Percentiles rank a stretch among this genome's conserved stretches.
Conservation (phyloP, 495 filamentous ascomycete genomes). For the Podospora appendiculata region DNA sequence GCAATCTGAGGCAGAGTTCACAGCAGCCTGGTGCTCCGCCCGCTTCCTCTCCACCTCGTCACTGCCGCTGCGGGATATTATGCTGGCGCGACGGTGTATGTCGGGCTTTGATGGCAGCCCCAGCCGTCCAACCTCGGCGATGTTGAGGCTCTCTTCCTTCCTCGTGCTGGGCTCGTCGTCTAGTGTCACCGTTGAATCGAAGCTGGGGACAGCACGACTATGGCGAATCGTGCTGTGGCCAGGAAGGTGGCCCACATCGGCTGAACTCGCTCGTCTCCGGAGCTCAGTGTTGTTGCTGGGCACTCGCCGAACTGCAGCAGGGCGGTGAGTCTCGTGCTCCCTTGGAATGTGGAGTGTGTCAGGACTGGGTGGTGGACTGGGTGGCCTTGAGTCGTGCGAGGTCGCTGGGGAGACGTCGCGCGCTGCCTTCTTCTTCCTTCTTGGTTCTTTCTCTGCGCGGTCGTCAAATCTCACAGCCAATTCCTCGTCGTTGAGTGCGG, state of each 20-base stretch:
- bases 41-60: background rate
- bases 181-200: no score
- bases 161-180: no score
- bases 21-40: background rate
- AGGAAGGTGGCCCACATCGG: background rate
- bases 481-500: background rate
- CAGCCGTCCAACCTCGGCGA: background rate
- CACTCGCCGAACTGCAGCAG: no score
- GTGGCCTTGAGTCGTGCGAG: background rate
- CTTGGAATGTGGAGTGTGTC: background rate
- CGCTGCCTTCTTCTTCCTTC: background rate
- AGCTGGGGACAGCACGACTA: no score
- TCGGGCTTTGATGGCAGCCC: slow-evolving; percentile 16
- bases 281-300: no score
- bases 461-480: background rate
- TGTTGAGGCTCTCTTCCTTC: no score
- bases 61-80: slow-evolving; percentile 7
- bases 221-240: background rate
- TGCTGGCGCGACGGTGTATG: slow-evolving; percentile 8
- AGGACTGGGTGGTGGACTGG: background rate
- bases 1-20: background rate
- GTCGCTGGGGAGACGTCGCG: background rate
- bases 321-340: background rate
- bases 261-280: no score
- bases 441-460: background rate